Conservation (phyloP, 192 early-diverging fungal species). For the Linnemannia elongata region DNA sequence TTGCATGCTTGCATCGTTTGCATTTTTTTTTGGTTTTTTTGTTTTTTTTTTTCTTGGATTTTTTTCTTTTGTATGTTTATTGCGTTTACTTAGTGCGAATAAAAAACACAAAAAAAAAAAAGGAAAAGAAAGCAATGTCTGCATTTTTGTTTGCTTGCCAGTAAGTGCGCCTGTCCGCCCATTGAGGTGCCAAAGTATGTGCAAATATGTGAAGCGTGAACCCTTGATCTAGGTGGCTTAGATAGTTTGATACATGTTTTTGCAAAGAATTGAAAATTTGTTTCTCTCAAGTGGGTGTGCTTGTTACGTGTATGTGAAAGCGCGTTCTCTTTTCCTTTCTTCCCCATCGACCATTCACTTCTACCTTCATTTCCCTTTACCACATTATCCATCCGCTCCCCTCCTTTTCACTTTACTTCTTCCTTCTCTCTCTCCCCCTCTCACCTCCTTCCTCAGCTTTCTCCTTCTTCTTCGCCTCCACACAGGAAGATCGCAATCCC, state of each 20-base stretch:
- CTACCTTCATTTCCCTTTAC: background rate
- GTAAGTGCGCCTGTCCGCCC: background rate
- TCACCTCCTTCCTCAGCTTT: background rate
- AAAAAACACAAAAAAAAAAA: slow-evolving; percentile 5
- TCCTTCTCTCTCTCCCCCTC: background rate
- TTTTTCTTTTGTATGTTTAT: background rate
- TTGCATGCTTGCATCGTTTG: background rate
- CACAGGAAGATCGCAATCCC: background rate
- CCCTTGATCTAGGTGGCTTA: background rate
- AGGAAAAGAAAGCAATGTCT: background rate
- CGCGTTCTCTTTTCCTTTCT: background rate
- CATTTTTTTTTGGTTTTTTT: background rate
- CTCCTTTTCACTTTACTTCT: background rate
- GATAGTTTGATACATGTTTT: background rate
- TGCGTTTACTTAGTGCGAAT: background rate
- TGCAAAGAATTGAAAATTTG: background rate
- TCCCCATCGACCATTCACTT: background rate
- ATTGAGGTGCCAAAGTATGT: background rate
- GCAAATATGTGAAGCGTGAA: too few species aligned
- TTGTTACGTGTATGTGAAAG: background rate
- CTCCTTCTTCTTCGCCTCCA: background rate
- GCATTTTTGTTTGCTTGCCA: background rate
- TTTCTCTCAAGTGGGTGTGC: background rate
- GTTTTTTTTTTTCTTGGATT: background rate
- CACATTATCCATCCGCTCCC: background rate